Evolutionary conservation across 2,329 filamentous ascomycete species (phyloP), one percentile per base, ranked within the genome.

Genomic region (Thielaviopsis musarum): DNA sequence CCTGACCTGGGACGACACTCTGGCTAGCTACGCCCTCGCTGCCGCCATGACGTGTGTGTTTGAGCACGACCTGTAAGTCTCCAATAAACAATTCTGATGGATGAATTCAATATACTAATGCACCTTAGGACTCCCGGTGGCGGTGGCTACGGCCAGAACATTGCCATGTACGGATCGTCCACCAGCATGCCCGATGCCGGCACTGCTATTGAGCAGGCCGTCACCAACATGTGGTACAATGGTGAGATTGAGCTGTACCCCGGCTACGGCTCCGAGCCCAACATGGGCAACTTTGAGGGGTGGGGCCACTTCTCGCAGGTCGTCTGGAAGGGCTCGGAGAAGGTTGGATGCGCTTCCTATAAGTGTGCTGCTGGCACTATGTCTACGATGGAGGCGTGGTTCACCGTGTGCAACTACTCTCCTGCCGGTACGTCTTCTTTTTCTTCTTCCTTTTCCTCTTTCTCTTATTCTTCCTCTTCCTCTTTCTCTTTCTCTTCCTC

Each of bases 191-290:
- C 66, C 52, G 63, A 60, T 55, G 65, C 67, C 24, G 62, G 59
- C n/a, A 64, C 70, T 62, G 78, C 83, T 54, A 76, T 88, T 63
- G 81, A 82, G 58, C 75, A 79, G 64, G 82, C 85, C 65, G 83
- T 91, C 68, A 88, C 83, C 67, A 80, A 91, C 69, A 77, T 85
- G 73, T 96, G 93, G 88, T 96, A 96, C 80, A 88, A 93, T 70
- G 80, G 80, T 66, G 89, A 95, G 72, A 75, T 86, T 66, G 68
- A 69, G 63, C 72, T 72, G 66, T 83, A 77, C 71, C 70, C 73
- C 58, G 75, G 72, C 69, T 93, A 85, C 67, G 85, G 83, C 64
- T 60, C 75, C 65, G 68, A 70, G 61, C 85, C 87, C 26, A 71
- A 79, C 66, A 81, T 81, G 77, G 66, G 68, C 69, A 70, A 79